phyloP scores from a whole-genome alignment of 2,329 filamentous ascomycete genomes.

The Ramichloridium luteum region DNA sequence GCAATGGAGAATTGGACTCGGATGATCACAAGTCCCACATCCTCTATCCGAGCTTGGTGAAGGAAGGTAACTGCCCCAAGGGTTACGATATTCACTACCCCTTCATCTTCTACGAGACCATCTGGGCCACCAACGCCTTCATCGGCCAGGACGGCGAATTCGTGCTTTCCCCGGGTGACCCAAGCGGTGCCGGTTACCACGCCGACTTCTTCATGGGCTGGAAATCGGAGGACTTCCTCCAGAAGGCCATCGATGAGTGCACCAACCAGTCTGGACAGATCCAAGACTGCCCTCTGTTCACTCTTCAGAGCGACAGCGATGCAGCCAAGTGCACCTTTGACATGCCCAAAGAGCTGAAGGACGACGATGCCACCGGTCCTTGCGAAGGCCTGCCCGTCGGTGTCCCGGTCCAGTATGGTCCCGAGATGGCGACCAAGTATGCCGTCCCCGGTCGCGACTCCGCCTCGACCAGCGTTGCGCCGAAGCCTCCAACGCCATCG shows the following conservation, averaged over 20 bases:
- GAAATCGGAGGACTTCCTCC: constrained; percentile 52
- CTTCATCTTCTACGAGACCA: constrained; percentile 73
- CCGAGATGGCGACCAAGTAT: constrained; percentile 29
- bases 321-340: constrained; percentile 51
- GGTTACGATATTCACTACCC: constrained; percentile 56
- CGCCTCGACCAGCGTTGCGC: too few relatives aligned
- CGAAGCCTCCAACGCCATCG: too few relatives aligned
- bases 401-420: constrained; percentile 36
- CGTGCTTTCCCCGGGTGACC: constrained; percentile 65
- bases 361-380: constrained; percentile 49
- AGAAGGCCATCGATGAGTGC: constrained; percentile 62
- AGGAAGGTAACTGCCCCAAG: constrained; percentile 62
- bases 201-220: constrained; percentile 74
- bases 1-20: constrained; percentile 53
- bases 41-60: constrained; percentile 65
- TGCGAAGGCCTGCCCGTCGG: constrained; percentile 54
- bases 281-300: constrained; percentile 63
- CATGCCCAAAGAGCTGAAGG: constrained; percentile 40
- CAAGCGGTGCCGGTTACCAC: constrained; percentile 59
- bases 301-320: constrained; percentile 47
- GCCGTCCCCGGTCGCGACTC: constrained; percentile 16
- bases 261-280: constrained; percentile 58
- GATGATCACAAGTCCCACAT: constrained; percentile 52
- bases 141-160: constrained; percentile 53
- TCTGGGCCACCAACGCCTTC: constrained; percentile 63